phyloP scores from a whole-genome alignment of 2,329 filamentous ascomycete genomes.

The Onygenales sp. region DNA sequence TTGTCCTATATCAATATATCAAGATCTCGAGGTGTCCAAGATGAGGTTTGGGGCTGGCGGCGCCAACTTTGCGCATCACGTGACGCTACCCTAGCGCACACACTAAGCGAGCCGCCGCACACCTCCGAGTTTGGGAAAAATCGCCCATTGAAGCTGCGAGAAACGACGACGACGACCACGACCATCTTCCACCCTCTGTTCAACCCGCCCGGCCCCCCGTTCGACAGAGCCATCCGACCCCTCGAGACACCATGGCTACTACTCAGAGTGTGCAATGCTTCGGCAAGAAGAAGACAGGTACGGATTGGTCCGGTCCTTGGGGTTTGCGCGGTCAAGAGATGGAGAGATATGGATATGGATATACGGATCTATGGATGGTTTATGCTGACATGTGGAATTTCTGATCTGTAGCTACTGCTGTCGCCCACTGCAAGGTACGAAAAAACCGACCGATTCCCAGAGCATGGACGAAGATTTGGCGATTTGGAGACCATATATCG shows the following conservation, averaged over 20 bases:
- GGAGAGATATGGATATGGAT: background rate
- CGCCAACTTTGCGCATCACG: slow-evolving; percentile 13
- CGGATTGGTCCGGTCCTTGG: slow-evolving; percentile 11
- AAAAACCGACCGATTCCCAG: slow-evolving; percentile 9
- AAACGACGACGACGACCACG: slow-evolving; percentile 27
- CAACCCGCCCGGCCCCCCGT: slow-evolving; percentile 24
- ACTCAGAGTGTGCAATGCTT: slow-evolving; percentile 90
- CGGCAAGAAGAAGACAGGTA: slow-evolving; percentile 89
- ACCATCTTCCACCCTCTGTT: slow-evolving; percentile 6
- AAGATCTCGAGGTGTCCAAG: background rate
- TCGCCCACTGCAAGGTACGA: slow-evolving; percentile 85
- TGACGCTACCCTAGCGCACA: slow-evolving; percentile 21
- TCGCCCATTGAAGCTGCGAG: slow-evolving; percentile 5
- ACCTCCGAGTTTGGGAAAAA: slow-evolving; percentile 16
- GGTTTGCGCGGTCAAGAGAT: background rate
- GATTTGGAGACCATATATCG: background rate
- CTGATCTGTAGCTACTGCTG: slow-evolving; percentile 56
- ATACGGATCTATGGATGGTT: slow-evolving; percentile 12
- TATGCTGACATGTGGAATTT: slow-evolving; percentile 8
- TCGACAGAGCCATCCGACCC: slow-evolving; percentile 27
- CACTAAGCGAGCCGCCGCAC: slow-evolving; percentile 34
- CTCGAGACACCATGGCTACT: slow-evolving; percentile 57
- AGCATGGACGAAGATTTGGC: background rate
- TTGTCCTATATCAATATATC: background rate
- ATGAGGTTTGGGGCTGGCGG: background rate